Base-by-base conservation (phyloP, 345 rosid genomes). In the Acer saccharum region DNA sequence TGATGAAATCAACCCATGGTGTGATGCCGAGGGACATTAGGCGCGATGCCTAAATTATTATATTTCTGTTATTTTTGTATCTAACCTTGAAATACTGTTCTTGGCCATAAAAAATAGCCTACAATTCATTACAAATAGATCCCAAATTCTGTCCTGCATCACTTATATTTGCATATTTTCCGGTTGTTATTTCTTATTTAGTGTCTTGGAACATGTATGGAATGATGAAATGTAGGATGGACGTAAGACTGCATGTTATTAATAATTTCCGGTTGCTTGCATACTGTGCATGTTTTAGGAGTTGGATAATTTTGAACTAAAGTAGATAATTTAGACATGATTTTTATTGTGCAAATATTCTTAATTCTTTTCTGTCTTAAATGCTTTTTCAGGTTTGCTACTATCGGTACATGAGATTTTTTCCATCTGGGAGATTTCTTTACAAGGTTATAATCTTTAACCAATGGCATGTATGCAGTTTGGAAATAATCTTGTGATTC, bases 391-490 rank as follows among this genome's bases (percentile, higher is more conserved):
- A 95, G 99, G 99, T 93, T 72, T 92, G 98, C 91, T 95, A 93
- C 82, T 93, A 55, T 81, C 97, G 98, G 27, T 95, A 93, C 82
- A 82, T 95, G 78, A 91, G 95, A 80, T 92, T 95, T 85, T 95
- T 82, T 65, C 93, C 94, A 57, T 95, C 97, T 21, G 99, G 99
- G 52, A 90, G 89, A 78, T 95, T 95, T 83, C 93, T 95, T 67
- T 93, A 95, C 91, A 93, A 93, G 90, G 99, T 93, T 77, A 77
- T 78, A 52, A 74, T 76, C 74, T 73, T 78, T 58, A n/a, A 48
- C 70, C 68, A 18, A 71, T 25, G 32, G 25, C 17, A 48, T 23
- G 44, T 18, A 43, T 68, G 57, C 62, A 46, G 27, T 66, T 68
- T 10, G 16, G 17, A 72, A 13, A 35, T 69, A 58, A 23, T 79